phyloP scores from a whole-genome alignment of 495 filamentous ascomycete species.

The Corynascus novoguineensis region DNA sequence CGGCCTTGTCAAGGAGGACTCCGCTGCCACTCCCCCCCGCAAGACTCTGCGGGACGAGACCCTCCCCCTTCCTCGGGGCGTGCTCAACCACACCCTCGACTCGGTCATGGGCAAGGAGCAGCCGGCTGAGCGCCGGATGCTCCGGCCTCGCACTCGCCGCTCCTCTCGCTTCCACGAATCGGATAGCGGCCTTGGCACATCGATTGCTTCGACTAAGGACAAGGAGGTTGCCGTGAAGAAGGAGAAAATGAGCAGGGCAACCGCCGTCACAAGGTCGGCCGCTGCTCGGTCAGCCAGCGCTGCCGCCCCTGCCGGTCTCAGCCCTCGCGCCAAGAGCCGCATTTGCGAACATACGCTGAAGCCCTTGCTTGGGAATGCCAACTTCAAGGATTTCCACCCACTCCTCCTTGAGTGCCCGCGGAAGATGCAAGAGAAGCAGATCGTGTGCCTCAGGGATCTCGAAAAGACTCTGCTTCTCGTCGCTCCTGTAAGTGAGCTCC shows the following conservation, averaged over 20 bases:
- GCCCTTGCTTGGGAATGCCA: slow-evolving; percentile 45
- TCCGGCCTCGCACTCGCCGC: slow-evolving; percentile 48
- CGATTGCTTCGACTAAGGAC: slow-evolving; percentile 41
- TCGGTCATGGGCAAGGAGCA: slow-evolving; percentile 36
- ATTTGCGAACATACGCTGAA: slow-evolving; percentile 50
- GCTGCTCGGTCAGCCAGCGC: slow-evolving; percentile 36
- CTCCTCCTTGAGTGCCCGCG: slow-evolving; percentile 67
- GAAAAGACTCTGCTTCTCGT: slow-evolving; percentile 85
- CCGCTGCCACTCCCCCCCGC: slow-evolving; percentile 23
- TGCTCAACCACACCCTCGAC: slow-evolving; percentile 45
- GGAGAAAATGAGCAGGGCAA: slow-evolving; percentile 30
- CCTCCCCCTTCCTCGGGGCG: slow-evolving; percentile 46
- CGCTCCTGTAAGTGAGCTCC: slow-evolving; percentile 73
- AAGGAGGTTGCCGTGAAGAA: slow-evolving; percentile 27
- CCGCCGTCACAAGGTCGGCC: slow-evolving; percentile 47
- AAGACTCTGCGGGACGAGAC: slow-evolving; percentile 43
- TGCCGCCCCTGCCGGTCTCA: slow-evolving; percentile 39
- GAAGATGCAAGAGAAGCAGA: slow-evolving; percentile 72
- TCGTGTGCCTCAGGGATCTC: slow-evolving; percentile 78
- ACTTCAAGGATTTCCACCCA: slow-evolving; percentile 70
- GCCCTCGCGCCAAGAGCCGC: slow-evolving; percentile 47
- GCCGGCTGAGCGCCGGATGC: slow-evolving; percentile 39
- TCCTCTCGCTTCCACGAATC: slow-evolving; percentile 52
- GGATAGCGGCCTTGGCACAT: slow-evolving; percentile 57
- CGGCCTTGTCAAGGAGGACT: slow-evolving; percentile 27